phyloP scores from a whole-genome alignment of 1,284 basidiomycete genomes.

The Cryptococcus wingfieldii region DNA sequence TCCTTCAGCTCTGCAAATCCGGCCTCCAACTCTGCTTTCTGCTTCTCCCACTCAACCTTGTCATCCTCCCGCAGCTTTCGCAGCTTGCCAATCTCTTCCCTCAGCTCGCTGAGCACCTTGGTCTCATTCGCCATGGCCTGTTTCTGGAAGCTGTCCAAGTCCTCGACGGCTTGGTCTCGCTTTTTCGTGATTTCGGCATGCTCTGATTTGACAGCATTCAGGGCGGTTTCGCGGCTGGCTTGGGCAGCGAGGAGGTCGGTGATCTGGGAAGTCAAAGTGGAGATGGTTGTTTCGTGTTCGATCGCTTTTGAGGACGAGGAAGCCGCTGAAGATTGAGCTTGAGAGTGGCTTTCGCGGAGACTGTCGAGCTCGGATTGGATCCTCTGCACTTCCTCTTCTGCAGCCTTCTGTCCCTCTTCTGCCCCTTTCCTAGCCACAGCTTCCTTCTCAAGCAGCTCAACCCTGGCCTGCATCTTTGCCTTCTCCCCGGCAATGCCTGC shows the following conservation, averaged over 20 bases:
- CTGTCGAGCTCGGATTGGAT: conserved; percentile 6
- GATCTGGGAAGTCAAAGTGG: background rate
- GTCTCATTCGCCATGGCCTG: conserved; percentile 27
- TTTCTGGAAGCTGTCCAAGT: conserved; percentile 29
- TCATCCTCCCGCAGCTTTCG: conserved; percentile 11
- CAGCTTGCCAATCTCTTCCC: conserved; percentile 21
- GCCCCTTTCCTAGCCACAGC: background rate
- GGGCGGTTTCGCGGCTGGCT: conserved; percentile 4
- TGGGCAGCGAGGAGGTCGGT: background rate
- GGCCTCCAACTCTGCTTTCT: conserved; percentile 3
- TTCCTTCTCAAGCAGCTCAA: conserved; percentile 7
- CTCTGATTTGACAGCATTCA: conserved; percentile 2
- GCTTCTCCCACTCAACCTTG: conserved; percentile 1
- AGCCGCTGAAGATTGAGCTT: background rate
- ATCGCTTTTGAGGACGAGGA: background rate
- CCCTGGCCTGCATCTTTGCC: background rate
- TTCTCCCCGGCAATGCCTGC: conserved; percentile 8
- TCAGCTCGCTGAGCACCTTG: conserved; percentile 21
- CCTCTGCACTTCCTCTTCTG: background rate
- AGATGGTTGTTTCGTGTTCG: background rate
- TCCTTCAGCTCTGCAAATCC: background rate
- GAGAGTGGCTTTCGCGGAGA: conserved; percentile 7
- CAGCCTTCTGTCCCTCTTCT: background rate
- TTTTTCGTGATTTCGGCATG: conserved; percentile 3
- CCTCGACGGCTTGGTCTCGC: conserved; percentile 14